Evolutionary conservation across 148 eudicot genomes (phyloP).

Genomic region (Persicaria maculosa): DNA sequence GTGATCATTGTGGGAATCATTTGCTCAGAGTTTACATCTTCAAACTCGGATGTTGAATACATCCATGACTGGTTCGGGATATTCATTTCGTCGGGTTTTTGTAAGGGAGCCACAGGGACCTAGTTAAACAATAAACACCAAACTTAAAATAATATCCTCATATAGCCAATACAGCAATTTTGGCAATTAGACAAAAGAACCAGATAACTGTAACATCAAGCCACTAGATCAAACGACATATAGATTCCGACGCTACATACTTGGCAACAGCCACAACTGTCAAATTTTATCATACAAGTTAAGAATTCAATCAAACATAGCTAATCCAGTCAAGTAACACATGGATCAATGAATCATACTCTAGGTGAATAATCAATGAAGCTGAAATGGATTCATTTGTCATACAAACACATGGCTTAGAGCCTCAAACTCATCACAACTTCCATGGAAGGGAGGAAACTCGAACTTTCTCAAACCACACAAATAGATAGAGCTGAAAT

Average conservation of each 20-base stretch:
- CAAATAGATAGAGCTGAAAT: neutral
- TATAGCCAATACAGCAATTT: neutral
- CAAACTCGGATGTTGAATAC: conserved; percentile 15
- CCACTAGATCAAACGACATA: neutral
- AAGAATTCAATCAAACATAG: neutral
- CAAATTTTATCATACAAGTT: neutral
- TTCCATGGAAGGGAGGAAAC: no score
- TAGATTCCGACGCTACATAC: neutral
- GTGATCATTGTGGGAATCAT: conserved; percentile 72
- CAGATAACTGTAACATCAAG: neutral
- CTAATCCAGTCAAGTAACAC: neutral
- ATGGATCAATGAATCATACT: neutral
- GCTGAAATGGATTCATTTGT: neutral
- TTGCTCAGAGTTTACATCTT: conserved; percentile 33
- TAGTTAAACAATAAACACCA: conserved; percentile 14
- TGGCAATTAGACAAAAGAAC: neutral
- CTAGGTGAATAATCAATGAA: neutral
- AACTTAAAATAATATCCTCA: neutral
- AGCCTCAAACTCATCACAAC: no score
- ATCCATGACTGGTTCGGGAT: conserved; percentile 20
- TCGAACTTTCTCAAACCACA: no score
- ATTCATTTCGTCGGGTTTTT: conserved; percentile 61
- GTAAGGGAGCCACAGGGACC: conserved; percentile 64
- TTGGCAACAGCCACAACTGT: neutral
- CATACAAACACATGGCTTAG: neutral